Conservation (phyloP, 2,329 filamentous ascomycete genomes). For the Monosporascus sp. region DNA sequence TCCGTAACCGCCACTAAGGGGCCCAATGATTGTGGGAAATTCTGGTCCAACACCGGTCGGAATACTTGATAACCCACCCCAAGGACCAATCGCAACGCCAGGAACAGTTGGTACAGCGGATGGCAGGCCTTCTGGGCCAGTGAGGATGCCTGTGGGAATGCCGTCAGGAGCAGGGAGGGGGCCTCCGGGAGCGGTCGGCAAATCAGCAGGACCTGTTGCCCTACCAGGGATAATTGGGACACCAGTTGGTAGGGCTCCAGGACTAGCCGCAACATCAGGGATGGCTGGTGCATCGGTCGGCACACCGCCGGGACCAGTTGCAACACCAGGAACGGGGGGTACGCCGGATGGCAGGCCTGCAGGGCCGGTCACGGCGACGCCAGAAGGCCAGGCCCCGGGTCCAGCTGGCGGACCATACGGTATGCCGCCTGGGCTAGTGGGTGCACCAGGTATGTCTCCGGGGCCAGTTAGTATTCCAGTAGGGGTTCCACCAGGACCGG, state of each 20-base stretch:
- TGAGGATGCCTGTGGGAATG: neutral
- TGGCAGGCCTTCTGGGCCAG: neutral
- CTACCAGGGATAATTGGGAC: neutral
- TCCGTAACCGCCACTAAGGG: slow-evolving; percentile 19
- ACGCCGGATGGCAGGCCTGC: neutral
- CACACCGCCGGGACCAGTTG: neutral
- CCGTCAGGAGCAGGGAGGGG: neutral
- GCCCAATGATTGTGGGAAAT: slow-evolving; percentile 2
- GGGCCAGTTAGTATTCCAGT: neutral
- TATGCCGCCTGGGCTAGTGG: too few relatives aligned
- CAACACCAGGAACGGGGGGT: neutral
- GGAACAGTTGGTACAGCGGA: neutral
- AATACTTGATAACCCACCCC: neutral
- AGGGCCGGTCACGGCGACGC: neutral
- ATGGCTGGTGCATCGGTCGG: neutral
- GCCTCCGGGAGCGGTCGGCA: neutral
- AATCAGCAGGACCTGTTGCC: neutral
- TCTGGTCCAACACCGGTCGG: neutral
- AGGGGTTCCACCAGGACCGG: neutral
- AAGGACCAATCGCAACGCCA: neutral
- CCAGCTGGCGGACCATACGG: neutral
- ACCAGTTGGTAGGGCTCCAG: neutral
- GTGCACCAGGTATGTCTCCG: too few relatives aligned
- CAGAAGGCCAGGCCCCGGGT: neutral
- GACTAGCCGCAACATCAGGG: neutral